Conservation (phyloP, 2,329 filamentous ascomycete genomes). For the Scedosporium apiospermum region DNA sequence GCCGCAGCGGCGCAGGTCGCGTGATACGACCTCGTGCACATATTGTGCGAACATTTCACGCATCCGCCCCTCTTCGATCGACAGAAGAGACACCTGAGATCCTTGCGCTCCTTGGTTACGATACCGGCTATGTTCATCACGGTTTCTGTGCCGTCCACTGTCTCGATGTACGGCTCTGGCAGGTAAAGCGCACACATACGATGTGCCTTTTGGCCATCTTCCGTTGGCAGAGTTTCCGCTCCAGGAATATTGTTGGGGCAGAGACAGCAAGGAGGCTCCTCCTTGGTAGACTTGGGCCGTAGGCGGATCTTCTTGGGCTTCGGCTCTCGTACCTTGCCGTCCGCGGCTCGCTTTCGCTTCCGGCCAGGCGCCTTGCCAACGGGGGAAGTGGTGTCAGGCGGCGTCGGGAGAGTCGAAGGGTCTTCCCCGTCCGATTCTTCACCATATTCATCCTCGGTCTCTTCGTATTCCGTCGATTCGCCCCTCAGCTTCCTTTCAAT, state of each 20-base stretch:
- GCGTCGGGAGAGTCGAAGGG: conserved; percentile 64
- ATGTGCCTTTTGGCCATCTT: conserved; percentile 81
- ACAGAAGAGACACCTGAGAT: conserved; percentile 91
- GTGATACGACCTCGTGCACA: conserved; percentile 88
- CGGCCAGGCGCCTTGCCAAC: conserved; percentile 47
- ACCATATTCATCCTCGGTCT: conserved; percentile 63
- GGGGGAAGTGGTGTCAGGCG: conserved; percentile 54
- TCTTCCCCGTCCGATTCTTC: conserved; percentile 53
- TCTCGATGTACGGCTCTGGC: conserved; percentile 80
- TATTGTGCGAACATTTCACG: conserved; percentile 93
- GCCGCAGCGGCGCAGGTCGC: conserved; percentile 88
- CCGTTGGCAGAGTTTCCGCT: conserved; percentile 75
- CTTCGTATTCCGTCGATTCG: conserved; percentile 76
- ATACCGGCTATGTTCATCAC: conserved; percentile 74
- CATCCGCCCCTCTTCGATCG: conserved; percentile 91
- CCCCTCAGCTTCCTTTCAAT: conserved; percentile 91
- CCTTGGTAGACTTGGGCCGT: conserved; percentile 52
- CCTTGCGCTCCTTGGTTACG: conserved; percentile 74
- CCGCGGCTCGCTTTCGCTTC: conserved; percentile 46
- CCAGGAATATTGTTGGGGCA: conserved; percentile 85
- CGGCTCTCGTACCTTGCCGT: conserved; percentile 21
- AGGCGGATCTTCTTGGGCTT: conserved; percentile 66
- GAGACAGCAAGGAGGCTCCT: conserved; percentile 75
- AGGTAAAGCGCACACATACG: conserved; percentile 83
- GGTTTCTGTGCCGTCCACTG: conserved; percentile 59